These are phyloP conservation scores for Gyromitra esculenta DNA, from an alignment of 2,329 filamentous ascomycete genomes.

Conservation along the genomic window DNA sequence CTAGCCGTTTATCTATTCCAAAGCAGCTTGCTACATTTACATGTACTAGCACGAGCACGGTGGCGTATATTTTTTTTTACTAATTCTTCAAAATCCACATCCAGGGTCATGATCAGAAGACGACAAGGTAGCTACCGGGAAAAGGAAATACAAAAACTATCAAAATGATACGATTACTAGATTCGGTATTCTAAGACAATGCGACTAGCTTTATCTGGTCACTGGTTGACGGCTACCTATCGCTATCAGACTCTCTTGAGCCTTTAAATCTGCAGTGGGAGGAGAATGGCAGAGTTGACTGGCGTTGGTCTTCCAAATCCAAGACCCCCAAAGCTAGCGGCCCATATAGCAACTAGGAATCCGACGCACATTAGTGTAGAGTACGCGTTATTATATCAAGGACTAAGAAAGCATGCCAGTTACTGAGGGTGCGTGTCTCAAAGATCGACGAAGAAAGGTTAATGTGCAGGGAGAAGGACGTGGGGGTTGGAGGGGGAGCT, in stretches of 20 bases:
- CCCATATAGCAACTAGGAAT: background rate
- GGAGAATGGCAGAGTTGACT: background rate
- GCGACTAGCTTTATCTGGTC: constrained; percentile 50
- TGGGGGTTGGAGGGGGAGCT: constrained; percentile 8
- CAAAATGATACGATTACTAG: background rate
- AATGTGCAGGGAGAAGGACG: constrained; percentile 17
- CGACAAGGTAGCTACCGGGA: background rate
- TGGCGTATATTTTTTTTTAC: background rate
- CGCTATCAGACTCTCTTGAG: background rate
- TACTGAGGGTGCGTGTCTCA: constrained; percentile 10
- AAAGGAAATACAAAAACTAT: background rate
- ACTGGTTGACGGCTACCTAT: background rate
- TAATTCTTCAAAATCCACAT: background rate
- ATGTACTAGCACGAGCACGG: background rate
- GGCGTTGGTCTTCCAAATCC: background rate
- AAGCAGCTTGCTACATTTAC: background rate
- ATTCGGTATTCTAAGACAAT: background rate
- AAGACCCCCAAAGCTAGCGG: background rate
- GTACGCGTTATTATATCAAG: background rate
- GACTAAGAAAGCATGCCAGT: constrained; percentile 17
- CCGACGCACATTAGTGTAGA: background rate
- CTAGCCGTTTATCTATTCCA: background rate
- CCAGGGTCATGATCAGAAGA: background rate
- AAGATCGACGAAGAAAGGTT: constrained; percentile 8
- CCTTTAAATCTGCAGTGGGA: background rate